Conservation (phyloP, 2,329 filamentous ascomycete genomes). For the Diplodia corticola region DNA sequence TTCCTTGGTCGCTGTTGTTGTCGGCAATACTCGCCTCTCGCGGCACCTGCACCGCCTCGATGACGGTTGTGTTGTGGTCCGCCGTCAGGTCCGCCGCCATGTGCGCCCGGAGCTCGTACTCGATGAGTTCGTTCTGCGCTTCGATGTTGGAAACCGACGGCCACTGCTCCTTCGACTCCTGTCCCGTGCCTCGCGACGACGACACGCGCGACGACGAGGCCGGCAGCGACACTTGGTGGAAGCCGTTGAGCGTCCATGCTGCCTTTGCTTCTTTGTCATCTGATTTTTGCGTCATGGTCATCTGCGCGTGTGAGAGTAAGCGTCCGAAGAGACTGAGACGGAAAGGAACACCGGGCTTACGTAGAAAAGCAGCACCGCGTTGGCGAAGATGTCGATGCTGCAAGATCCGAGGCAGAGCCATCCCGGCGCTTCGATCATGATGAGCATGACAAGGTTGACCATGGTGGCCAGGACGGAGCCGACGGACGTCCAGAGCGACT, state of each 20-base stretch:
- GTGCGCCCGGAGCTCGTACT: background rate
- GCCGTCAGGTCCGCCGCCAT: no score
- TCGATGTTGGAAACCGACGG: background rate
- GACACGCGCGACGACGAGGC: background rate
- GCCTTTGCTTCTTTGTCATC: background rate
- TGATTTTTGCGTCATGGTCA: background rate
- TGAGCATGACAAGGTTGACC: background rate
- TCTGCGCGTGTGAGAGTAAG: background rate
- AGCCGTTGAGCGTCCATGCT: background rate
- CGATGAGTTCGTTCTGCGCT: background rate
- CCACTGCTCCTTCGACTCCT: background rate
- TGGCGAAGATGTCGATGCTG: constrained; percentile 1
- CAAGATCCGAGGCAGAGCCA: background rate
- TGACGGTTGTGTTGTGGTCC: background rate
- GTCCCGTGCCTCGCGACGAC: background rate
- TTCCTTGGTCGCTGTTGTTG: background rate
- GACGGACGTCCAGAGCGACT: background rate
- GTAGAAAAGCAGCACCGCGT: background rate
- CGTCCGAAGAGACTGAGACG: no score
- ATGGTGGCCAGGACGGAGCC: constrained; percentile 2
- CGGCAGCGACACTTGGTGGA: background rate
- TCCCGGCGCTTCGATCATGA: constrained; percentile 3
- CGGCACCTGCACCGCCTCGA: background rate
- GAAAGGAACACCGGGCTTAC: background rate
- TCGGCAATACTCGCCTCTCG: background rate